A percentile compares a stretch with the other conserved stretches of the same genome.
phyloP scores from a whole-genome alignment of 345 rosid genomes.

The Noccaea caerulescens region DNA sequence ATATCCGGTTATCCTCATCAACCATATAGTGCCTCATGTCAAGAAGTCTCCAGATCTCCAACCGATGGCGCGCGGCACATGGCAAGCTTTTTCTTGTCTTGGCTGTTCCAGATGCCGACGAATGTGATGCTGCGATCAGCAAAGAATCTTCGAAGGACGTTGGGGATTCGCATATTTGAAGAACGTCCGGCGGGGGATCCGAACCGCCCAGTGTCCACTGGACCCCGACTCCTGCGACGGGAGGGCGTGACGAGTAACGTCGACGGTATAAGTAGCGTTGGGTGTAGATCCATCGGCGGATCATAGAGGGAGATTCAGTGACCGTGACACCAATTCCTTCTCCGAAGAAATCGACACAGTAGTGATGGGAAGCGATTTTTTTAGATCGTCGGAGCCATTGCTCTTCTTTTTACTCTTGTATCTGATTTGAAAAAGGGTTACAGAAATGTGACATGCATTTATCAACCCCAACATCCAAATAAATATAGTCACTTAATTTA shows the following conservation, averaged over 20 bases:
- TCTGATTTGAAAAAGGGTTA: too few species aligned
- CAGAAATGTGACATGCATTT: too few species aligned
- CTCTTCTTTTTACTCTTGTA: too few species aligned
- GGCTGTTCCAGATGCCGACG: neutral
- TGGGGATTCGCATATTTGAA: neutral
- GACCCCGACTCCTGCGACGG: neutral
- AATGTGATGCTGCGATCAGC: neutral
- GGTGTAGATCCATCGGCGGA: slow-evolving; percentile 2
- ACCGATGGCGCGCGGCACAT: neutral
- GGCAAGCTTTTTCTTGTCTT: slow-evolving; percentile 4
- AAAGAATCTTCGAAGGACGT: neutral
- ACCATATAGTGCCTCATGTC: neutral
- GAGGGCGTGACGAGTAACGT: neutral
- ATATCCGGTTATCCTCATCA: too few species aligned
- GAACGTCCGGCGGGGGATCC: neutral
- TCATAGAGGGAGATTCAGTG: neutral
- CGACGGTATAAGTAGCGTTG: neutral
- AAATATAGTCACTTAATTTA: too few species aligned
- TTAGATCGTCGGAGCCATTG: neutral
- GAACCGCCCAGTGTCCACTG: slow-evolving; percentile 5
- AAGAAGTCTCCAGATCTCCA: slow-evolving; percentile 13
- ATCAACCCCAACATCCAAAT: too few species aligned
- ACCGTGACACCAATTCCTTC: neutral
- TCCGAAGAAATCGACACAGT: neutral
- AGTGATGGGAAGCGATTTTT: neutral